Evolutionary conservation across 1,139 yeast species (phyloP), one percentile per base, ranked within the genome.

Genomic region (Scheffersomyces stambukii): DNA sequence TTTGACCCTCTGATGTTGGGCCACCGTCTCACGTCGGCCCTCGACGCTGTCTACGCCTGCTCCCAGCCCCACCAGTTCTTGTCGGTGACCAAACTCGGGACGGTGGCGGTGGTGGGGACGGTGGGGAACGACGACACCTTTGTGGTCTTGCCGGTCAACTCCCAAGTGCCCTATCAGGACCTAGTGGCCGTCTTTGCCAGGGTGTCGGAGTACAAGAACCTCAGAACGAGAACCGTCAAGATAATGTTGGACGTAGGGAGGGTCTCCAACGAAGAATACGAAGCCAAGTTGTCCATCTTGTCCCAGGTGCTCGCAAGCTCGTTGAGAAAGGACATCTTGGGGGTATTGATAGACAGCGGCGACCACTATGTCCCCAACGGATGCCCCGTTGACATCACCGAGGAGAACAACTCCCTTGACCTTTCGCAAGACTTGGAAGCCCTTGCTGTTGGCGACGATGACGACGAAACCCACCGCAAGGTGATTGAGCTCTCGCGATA

Each of bases 71-170:
- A 69, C 44, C 63, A 60, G 33, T 69, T 64, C 37, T 46, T 69
- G 18, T 64, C 70, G 0, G 54, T 68, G 8, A 60, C 68, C 23
- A 66, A 67, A 37, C 38, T 52, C 19, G 75, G 75, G 4, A 57
- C 60, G 1, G 71, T 62, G 4, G 63, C 71, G 0, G 66, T 63
- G 9, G 64, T 65, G 16, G 69, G 70, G 8, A 67, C 75, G 1
- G 43, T 50, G 2, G 75, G 75, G 2, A 69, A 69, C 39, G 46
- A 47, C 7, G 74, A 69, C 27, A 63, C 74, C 0, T 69, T 67
- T 41, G 40, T 65, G n/a, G 46, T 64, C 4, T 33, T 66, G 16
- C 51, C 52, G 30, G 35, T 54, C 12, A 48, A 46, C 23, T 27
- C n/a, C n/a, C 37, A 46, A 17, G 21, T 48, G 15, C 18, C 29